These are phyloP conservation scores for Verticillium isaacii DNA, from an alignment of 2,329 filamentous ascomycete genomes.

Conservation along the genomic window DNA sequence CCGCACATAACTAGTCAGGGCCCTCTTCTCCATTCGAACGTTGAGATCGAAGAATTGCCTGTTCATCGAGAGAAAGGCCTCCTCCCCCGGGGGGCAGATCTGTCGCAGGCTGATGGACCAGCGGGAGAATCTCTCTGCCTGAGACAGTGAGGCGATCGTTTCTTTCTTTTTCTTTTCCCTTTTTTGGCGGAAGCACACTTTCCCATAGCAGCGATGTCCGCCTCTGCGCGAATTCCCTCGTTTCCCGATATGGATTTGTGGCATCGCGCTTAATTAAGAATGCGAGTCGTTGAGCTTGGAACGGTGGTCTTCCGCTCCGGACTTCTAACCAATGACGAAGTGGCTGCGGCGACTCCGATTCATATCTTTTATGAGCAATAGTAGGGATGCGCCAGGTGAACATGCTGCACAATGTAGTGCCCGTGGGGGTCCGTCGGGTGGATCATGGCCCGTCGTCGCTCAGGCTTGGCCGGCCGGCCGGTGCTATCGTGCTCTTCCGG, in stretches of 20 bases:
- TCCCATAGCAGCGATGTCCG: background rate
- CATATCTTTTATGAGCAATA: too few relatives aligned
- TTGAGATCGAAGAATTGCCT: background rate
- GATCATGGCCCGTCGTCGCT: too few relatives aligned
- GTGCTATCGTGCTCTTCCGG: too few relatives aligned
- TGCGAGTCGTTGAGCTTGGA: background rate
- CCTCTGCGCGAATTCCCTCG: background rate
- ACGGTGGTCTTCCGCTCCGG: background rate
- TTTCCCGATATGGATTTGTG: background rate
- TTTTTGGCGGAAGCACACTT: background rate
- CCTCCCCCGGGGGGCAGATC: background rate
- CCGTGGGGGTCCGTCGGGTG: too few relatives aligned
- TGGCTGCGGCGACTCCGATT: too few relatives aligned
- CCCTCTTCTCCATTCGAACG: background rate
- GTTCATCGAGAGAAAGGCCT: background rate
- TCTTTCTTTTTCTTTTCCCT: background rate
- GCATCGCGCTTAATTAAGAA: background rate
- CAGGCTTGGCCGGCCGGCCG: background rate
- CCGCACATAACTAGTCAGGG: background rate
- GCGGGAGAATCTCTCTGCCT: background rate
- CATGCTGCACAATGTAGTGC: too few relatives aligned
- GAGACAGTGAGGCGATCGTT: background rate
- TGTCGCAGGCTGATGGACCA: background rate
- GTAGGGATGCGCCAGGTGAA: too few relatives aligned
- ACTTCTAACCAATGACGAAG: background rate